These are phyloP conservation scores for Chalciporus sphaerocephalus DNA, from an alignment of 768 basidiomycete genomes.

Conservation along the genomic window DNA sequence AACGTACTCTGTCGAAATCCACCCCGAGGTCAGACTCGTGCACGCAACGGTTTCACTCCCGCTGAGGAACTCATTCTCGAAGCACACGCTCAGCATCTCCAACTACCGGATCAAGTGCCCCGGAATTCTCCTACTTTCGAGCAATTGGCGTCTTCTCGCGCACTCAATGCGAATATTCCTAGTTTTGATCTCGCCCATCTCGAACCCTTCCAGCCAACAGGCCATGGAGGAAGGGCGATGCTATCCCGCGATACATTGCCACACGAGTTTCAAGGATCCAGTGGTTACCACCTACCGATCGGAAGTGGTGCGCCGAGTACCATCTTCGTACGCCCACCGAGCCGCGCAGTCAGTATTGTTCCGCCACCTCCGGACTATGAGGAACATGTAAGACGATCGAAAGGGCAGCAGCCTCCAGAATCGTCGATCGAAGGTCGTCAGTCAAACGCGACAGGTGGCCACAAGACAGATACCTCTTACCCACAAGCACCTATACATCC, in stretches of 20 bases:
- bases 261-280: conserved; percentile 2
- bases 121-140: conserved; percentile 10
- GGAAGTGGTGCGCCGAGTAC: neutral
- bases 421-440: conserved; percentile 5
- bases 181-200: conserved; percentile 4
- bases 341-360: conserved; percentile 30
- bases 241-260: conserved; percentile 19
- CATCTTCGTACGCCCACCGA: conserved; percentile 21
- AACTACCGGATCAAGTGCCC: conserved; percentile 11
- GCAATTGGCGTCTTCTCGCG: conserved; percentile 5
- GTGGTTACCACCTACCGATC: neutral
- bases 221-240: conserved; percentile 3
- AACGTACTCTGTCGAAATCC: conserved; percentile 5
- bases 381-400: conserved; percentile 15
- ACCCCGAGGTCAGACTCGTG: conserved; percentile 31
- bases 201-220: conserved; percentile 1
- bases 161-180: conserved; percentile 6
- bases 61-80: conserved; percentile 67
- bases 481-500: conserved; percentile 19
- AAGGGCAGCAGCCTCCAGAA: conserved; percentile 7
- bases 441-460: conserved; percentile 1
- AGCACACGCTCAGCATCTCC: conserved; percentile 38
- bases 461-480: conserved; percentile 8
- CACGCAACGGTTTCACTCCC: conserved; percentile 58
- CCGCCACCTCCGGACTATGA: conserved; percentile 23